Evolutionary conservation across 306 rosid genomes (phyloP), one percentile per base, ranked within the genome.

Genomic region (Lathyrus tuberosus): DNA sequence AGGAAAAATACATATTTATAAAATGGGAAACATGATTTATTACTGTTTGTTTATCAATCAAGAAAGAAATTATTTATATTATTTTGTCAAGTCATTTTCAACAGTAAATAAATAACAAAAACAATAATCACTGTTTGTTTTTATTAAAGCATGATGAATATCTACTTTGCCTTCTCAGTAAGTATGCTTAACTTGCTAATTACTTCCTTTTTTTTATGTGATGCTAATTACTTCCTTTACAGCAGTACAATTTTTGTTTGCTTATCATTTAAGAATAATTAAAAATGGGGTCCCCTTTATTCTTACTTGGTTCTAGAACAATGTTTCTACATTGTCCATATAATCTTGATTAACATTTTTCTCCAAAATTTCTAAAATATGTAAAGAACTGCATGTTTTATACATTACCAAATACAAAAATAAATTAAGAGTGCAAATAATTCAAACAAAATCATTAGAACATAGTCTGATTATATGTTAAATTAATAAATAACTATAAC

Each of bases 61-160:
- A n/a, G n/a, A n/a, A n/a, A n/a, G n/a, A n/a, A n/a, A 22, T 22
- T 72, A 40, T 35, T 5, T 12, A 15, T 0, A 17, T 43, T 20
- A 38, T 43, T 15, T 30, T 65, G 49, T 30, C 41, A 12, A 16
- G 67, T 71, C 33, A 67, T 58, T 76, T 71, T 80, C 59, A 58
- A 14, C 35, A 65, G 43, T 7, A 38, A 65, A 44, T 31, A 54
- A 17, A 13, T 8, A 47, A 37, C 5, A 18, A 9, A 10, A 67
- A 51, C 22, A 59, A 28, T 37, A 1, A 52, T 18, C 44, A 38
- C 33, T 71, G 42, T 60, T 81, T 62, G 40, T 37, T 66, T 68
- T 74, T 35, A n/a, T 24, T 33, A 74, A 81, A 77, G 70, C 42
- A 46, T 10, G 11, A 69, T 78, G 67, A 52, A 71, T 74, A 62